Conservation (phyloP, 352 stramenopile species). For the Phytophthora brassicae region DNA sequence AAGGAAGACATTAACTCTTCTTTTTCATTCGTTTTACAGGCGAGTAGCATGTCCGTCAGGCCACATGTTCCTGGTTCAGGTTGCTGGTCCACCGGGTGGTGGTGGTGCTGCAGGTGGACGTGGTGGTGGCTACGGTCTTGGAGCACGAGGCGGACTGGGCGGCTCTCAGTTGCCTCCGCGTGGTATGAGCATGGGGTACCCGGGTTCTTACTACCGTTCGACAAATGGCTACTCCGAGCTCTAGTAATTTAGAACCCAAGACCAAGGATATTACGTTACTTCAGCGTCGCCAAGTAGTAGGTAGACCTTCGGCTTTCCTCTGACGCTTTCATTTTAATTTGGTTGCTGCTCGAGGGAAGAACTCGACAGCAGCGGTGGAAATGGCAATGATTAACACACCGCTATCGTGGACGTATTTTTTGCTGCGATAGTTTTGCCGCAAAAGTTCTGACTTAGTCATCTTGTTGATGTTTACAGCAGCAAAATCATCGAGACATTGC, state of each 20-base stretch:
- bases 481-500: no score
- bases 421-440: no score
- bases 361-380: slow-evolving; percentile 7
- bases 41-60: slow-evolving; percentile 79
- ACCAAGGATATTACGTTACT: slow-evolving; percentile 8
- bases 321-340: slow-evolving; percentile 6
- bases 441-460: no score
- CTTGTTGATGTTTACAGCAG: no score
- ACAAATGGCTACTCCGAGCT: slow-evolving; percentile 59
- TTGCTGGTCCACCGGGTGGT: slow-evolving; percentile 46
- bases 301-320: slow-evolving; percentile 9
- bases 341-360: slow-evolving; percentile 3
- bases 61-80: slow-evolving; percentile 87
- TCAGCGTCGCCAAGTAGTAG: slow-evolving; percentile 7
- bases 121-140: slow-evolving; percentile 27
- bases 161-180: slow-evolving; percentile 30
- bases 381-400: slow-evolving; percentile 9
- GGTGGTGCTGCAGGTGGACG: slow-evolving; percentile 12
- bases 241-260: slow-evolving; percentile 39
- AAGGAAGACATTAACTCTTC: slow-evolving; percentile 11
- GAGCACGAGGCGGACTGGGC: slow-evolving; percentile 26
- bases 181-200: slow-evolving; percentile 51
- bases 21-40: slow-evolving; percentile 29
- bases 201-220: slow-evolving; percentile 53
- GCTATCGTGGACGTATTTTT: slow-evolving; percentile 10